Base-by-base conservation (phyloP, 2,329 filamentous ascomycete genomes). In the Penicillium sp. region DNA sequence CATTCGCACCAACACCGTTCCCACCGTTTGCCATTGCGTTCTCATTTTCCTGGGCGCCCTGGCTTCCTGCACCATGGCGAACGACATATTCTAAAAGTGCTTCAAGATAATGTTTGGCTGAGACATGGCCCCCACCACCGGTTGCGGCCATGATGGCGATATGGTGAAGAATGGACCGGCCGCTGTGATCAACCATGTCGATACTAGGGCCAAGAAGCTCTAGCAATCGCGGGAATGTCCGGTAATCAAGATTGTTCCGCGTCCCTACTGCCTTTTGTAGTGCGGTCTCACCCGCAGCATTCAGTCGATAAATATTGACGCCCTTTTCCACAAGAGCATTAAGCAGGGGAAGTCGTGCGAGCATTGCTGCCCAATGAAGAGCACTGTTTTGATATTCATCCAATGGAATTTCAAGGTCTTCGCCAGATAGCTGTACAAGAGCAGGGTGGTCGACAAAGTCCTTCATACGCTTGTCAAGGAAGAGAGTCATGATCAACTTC, bases 81-180 rank as follows among this genome's bases (percentile, higher is more conserved):
- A 97, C 92, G 12, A 97, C 89, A 78, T 95, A 97, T 68, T 97
- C 93, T 0, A 99, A 80, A 11, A 99, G 80, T 26, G 91, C 93
- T 74, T 99, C 94, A 1, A 99, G 83, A 66, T 99, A 99, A 70
- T 97, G 97, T 62, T 93, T 90, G 69, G 91, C 96, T 14, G 73
- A 73, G 21, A 94, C 93, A 43, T 90, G 86, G 57, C 90, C 92
- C 49, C 94, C 86, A 6, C 93, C 93, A 69, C 96, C 96, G 65
- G 97, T 94, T 6, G 92, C 94, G 60, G 92, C 97, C 16, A 94
- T 95, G 33, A 97, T 86, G 5, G 94, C 92, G 65, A 99, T 97
- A 68, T 99, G 94, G 68, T 99, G 94, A 23, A 99, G 78, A 14
- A 97, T 91, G 0, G 93, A 97, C 38, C 94, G 83, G 8, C 92